phyloP scores from a whole-genome alignment of 768 basidiomycete genomes.

The Lepiota brunneoincarnata region DNA sequence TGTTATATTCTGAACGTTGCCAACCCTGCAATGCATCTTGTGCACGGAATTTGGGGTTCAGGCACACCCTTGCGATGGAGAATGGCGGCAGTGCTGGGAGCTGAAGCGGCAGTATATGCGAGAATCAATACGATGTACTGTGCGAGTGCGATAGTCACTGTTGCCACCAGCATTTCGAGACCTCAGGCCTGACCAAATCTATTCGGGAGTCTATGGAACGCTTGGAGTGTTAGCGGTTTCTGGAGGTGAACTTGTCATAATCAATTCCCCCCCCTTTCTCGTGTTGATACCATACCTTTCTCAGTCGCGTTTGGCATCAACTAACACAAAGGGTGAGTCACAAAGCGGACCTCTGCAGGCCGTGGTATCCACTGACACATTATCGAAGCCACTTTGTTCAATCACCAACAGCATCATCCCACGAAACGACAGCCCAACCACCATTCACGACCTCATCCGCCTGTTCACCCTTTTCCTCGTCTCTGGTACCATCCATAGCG shows the following conservation, averaged over 20 bases:
- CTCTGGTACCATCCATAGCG: slow-evolving; percentile 31
- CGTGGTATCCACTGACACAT: neutral
- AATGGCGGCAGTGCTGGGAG: neutral
- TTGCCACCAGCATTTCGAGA: neutral
- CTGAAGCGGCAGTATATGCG: neutral
- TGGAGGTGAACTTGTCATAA: slow-evolving; percentile 8
- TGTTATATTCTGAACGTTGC: too few species aligned
- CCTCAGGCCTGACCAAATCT: slow-evolving; percentile 11
- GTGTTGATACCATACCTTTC: neutral
- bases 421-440: slow-evolving; percentile 21
- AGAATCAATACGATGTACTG: neutral
- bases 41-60: neutral
- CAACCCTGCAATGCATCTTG: neutral
- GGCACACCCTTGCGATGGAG: too few species aligned
- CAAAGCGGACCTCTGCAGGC: neutral
- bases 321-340: slow-evolving; percentile 28
- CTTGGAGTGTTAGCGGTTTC: slow-evolving; percentile 7
- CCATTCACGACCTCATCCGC: slow-evolving; percentile 21
- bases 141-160: neutral
- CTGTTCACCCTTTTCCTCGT: slow-evolving; percentile 33
- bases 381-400: slow-evolving; percentile 23
- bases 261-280: neutral
- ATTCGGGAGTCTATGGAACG: neutral
- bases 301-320: slow-evolving; percentile 36
- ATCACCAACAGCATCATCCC: slow-evolving; percentile 25